Evolutionary conservation across 495 filamentous ascomycete species (phyloP), one percentile per base, ranked within the genome.

Genomic region (Poronia punctata): DNA sequence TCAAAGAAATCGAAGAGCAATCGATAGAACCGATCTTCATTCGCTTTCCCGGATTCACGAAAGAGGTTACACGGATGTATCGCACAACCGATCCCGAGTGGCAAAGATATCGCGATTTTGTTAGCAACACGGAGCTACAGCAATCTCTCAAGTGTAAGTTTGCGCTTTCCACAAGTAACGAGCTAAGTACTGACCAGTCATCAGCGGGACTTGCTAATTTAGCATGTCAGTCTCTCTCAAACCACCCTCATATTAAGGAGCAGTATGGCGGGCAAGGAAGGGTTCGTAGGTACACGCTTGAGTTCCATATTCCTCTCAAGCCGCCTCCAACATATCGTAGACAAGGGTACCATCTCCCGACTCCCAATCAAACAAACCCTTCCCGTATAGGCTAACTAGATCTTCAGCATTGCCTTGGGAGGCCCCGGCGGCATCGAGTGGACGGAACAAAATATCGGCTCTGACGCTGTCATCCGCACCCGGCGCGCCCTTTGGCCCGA

Each of bases 71-170:
- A 9, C 27, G 46, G 18, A 61, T 61, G 10, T 89, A 87, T 57
- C 64, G 68, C 16, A 64, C 68, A 17, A 70, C 62, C 3, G 79
- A 84, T 53, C 82, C 84, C 3, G 85, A 88, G 56, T 88, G 81
- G 82, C 65, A 74, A 49, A 64, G 70, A 30, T 88, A 84, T 45
- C 49, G 48, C 70, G 20, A 61, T 69, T 38, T 46, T 74, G 18
- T 46, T 60, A 21, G 52, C 54, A 12, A 65, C 86, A 14, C 65
- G 65, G 57, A 57, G 38, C 68, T 36, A 4, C 14, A 22, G 14
- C 19, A 15, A 14, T 10, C 11, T 0, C 16, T n/a, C 16, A 21
- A 19, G 10, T 8, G 15, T 12, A 2, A 14, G 9, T 33, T 27
- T 9, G 15, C 16, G 19, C 30, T 24, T n/a, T n/a, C n/a, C n/a